Base-by-base conservation (phyloP, 2,329 filamentous ascomycete genomes). In the Penicillium sp. region DNA sequence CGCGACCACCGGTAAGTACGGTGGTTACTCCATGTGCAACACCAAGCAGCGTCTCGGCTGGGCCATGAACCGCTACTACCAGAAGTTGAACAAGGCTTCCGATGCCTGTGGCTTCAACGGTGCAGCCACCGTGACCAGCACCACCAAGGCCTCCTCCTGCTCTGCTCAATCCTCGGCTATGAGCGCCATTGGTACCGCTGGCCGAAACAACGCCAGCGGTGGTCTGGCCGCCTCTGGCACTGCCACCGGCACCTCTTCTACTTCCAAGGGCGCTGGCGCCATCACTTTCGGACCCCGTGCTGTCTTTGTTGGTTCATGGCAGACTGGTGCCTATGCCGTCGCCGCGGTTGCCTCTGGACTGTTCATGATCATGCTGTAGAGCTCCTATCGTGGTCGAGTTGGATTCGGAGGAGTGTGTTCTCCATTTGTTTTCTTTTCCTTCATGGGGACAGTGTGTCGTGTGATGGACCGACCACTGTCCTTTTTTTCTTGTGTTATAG, bases 1-100 rank as follows among this genome's bases (percentile, higher is more conserved):
- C 50, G 61, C 59, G 9, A 70, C 63, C 49, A 63, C 56, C 24
- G 74, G 74, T 45, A 51, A 48, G 2, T 76, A 76, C 55, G 74
- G 74, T 40, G 71, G 73, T 9, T 76, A 76, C 64, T 71, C 69
- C 58, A 74, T 76, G 65, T 76, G 74, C 64, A 64, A 59, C 38
- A 44, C 66, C 49, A 64, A 63, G 47, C 68, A 76, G 58, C 62
- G 73, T 58, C 71, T 76, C 40, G 73, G 68, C 11, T 76, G 66
- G 57, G 73, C 69, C 50, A 68, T 76, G 57, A 67, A 76, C 62
- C 61, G 60, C 47, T 76, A 73, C 66, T 76, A 73, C 63, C 51
- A 69, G 53, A 56, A 66, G 48, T 65, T 71, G 53, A 59, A 55
- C 36, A 62, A 62, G 52, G 57, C 61, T 37, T 59, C 59, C 41